Evolutionary conservation across 805 yeast species (phyloP), one percentile per base, ranked within the genome.

Genomic region (Starmerella asiatica): DNA sequence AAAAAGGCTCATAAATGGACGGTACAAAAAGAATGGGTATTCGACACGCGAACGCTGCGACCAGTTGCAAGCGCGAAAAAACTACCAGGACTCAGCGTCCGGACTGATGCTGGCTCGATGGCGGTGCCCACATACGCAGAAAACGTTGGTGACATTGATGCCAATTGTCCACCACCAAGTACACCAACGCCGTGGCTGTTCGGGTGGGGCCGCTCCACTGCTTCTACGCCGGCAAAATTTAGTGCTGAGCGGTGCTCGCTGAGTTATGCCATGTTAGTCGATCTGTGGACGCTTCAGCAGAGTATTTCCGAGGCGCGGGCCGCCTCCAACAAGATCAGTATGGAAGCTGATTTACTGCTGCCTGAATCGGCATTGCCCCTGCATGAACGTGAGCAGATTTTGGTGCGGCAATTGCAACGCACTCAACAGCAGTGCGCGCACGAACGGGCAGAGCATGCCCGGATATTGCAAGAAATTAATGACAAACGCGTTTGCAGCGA

Each of bases 211-310:
- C 26, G 26, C 26, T 7, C 9, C 11, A 23, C 26, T 7, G 27
- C 34, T 5, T 20, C n/a, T 17, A 32, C 16, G 28, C 37, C 11
- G 18, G 29, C 5, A 30, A 32, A 3, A 3, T n/a, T n/a, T n/a
- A n/a, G n/a, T n/a, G n/a, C n/a, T n/a, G n/a, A n/a, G n/a, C 30
- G 15, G 24, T 21, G 8, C 5, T 40, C 51, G 11, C 44, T 51
- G 12, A 44, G 51, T 4, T 58, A 45, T 43, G 53, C 59, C 21
- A 39, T 40, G 16, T 45, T 58, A 1, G 52, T 54, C 39, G 56
- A 54, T 23, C 36, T 59, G 7, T 46, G 53, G 43, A 51, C 55
- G 9, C 45, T 59, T 7, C 53, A 57, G 40, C 49, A 49, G 17
- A 53, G 58, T 23, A 44, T 54, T 1, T 48, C 44, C 18, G 62